Conservation (phyloP, 805 yeast genomes). For the Starmera pachycereana region DNA sequence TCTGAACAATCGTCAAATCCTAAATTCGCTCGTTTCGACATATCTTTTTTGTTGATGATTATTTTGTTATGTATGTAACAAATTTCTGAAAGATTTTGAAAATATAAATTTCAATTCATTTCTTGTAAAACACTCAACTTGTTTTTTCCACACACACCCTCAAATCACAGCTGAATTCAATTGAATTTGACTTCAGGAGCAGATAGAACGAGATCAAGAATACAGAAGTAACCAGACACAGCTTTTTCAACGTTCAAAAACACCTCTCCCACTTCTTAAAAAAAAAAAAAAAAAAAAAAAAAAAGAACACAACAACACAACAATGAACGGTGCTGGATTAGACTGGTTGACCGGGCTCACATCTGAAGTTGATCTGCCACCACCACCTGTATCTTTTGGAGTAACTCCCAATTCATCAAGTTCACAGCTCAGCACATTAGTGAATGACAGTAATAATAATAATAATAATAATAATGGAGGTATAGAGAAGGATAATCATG, state of each 20-base stretch:
- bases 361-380: constrained; percentile 24
- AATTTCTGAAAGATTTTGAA: too few relatives aligned
- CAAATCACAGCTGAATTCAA: too few relatives aligned
- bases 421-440: constrained; percentile 2
- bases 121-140: too few relatives aligned
- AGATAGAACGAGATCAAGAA: too few relatives aligned
- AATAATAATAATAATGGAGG: constrained; percentile 5
- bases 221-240: too few relatives aligned
- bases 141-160: too few relatives aligned
- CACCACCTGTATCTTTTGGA: constrained; percentile 46
- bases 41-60: too few relatives aligned
- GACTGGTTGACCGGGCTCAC: constrained; percentile 39
- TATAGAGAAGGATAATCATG: constrained; percentile 15
- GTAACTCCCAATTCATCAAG: constrained; percentile 18
- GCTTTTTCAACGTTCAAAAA: background rate
- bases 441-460: too few relatives aligned
- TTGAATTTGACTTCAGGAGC: background rate
- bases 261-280: too few relatives aligned
- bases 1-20: constrained; percentile 7
- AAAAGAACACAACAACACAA: background rate
- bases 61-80: too few relatives aligned
- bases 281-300: too few relatives aligned
- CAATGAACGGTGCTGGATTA: constrained; percentile 25
- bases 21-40: background rate
- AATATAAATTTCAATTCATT: too few relatives aligned